Percentiles rank a stretch among this genome's conserved stretches.
phyloP scores from a whole-genome alignment of 1,139 yeast genomes.

The Candida anutae region DNA sequence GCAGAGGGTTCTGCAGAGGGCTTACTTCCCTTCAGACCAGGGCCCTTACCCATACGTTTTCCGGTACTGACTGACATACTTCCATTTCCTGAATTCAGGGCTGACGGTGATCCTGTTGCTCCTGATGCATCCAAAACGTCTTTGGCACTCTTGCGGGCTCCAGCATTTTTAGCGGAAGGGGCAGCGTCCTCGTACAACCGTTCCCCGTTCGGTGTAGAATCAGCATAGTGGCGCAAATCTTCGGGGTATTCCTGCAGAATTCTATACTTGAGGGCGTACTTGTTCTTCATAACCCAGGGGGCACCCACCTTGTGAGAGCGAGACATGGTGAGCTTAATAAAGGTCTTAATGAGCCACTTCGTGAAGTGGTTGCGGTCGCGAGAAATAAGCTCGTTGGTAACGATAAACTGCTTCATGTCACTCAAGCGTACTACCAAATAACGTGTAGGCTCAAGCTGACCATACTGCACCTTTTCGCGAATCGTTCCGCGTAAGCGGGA shows the following conservation, averaged over 20 bases:
- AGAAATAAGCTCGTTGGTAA: slow-evolving; percentile 64
- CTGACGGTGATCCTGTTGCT: slow-evolving; percentile 3
- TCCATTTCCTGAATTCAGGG: slow-evolving; percentile 1
- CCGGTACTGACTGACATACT: slow-evolving; percentile 1
- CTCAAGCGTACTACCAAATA: slow-evolving; percentile 57
- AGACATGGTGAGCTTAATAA: slow-evolving; percentile 75
- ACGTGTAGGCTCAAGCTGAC: slow-evolving; percentile 53
- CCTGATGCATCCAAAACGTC: slow-evolving; percentile 3
- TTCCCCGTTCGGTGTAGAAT: slow-evolving; percentile 34
- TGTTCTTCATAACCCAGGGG: slow-evolving; percentile 91
- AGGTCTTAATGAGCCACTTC: slow-evolving; percentile 82
- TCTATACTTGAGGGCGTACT: slow-evolving; percentile 56
- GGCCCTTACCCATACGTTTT: background rate
- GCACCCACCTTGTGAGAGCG: slow-evolving; percentile 85
- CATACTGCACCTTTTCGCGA: slow-evolving; percentile 41
- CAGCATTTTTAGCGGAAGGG: slow-evolving; percentile 1
- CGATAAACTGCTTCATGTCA: slow-evolving; percentile 53
- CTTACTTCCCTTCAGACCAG: background rate
- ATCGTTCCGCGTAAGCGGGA: slow-evolving; percentile 21
- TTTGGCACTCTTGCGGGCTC: slow-evolving; percentile 1
- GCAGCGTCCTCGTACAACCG: slow-evolving; percentile 15
- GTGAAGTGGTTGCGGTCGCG: slow-evolving; percentile 86
- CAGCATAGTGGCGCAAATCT: slow-evolving; percentile 36
- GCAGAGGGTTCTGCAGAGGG: background rate
- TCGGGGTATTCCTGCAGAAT: slow-evolving; percentile 54